These are phyloP conservation scores for Gnaphalium uliginosum DNA, from an alignment of 129 eudicot species.

Conservation along the genomic window DNA sequence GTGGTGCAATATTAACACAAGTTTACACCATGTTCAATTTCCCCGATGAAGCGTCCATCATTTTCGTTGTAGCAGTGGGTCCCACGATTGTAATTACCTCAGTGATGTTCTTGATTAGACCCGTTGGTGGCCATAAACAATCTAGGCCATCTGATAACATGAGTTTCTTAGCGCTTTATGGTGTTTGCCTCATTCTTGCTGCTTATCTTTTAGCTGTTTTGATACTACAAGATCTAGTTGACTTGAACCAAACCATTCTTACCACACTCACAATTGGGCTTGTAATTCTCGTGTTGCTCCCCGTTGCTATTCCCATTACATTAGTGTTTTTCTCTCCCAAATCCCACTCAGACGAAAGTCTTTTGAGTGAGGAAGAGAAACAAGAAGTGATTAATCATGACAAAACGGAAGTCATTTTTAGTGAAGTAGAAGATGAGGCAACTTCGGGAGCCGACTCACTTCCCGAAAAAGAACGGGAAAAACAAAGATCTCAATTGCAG, in stretches of 20 bases:
- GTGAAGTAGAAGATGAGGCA: conserved; percentile 61
- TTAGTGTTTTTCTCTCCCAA: conserved; percentile 43
- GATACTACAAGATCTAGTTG: conserved; percentile 52
- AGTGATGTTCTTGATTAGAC: conserved; percentile 63
- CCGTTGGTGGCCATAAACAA: conserved; percentile 73
- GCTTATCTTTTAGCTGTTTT: conserved; percentile 67
- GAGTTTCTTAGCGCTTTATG: conserved; percentile 56
- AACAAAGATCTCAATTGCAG: conserved; percentile 59
- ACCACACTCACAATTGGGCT: conserved; percentile 42
- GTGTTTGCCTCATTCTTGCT: conserved; percentile 66
- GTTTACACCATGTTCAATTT: conserved; percentile 59
- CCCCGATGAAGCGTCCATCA: conserved; percentile 59
- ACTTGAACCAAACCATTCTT: conserved; percentile 38
- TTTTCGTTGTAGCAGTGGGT: conserved; percentile 73
- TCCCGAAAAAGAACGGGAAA: conserved; percentile 47
- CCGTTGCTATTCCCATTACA: conserved; percentile 48
- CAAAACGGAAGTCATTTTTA: conserved; percentile 42
- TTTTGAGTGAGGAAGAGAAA: conserved; percentile 42
- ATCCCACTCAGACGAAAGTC: conserved; percentile 48
- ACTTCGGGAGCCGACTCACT: conserved; percentile 40
- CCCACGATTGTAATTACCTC: conserved; percentile 56
- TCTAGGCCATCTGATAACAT: conserved; percentile 48
- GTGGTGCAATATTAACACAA: conserved; percentile 75
- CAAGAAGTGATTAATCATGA: conserved; percentile 32
- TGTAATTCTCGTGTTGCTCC: conserved; percentile 51